Evolutionary conservation across 306 rosid species (phyloP).

Genomic region (Astragalus glycyphyllos): DNA sequence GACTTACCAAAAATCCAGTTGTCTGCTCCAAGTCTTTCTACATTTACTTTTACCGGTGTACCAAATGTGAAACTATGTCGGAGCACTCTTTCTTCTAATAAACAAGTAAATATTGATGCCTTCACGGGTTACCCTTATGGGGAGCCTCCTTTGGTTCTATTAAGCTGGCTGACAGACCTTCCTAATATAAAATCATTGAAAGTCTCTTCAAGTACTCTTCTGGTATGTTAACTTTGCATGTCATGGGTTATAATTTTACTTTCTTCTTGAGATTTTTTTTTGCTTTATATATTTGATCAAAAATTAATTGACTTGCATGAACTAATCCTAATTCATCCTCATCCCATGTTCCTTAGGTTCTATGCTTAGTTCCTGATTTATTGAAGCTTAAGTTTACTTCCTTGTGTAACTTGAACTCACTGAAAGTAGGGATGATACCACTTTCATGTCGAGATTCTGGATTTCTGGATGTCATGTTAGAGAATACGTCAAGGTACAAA

Average conservation of each 20-base stretch:
- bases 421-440: not conserved
- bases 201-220: slow-evolving; percentile 1
- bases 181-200: too few relatives aligned
- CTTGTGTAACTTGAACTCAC: not conserved
- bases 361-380: not conserved
- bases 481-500: not conserved
- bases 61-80: not conserved
- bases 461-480: not conserved
- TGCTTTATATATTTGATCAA: not conserved
- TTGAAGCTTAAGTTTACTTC: not conserved
- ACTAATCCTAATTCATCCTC: not conserved
- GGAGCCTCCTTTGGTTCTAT: not conserved
- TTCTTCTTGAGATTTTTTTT: not conserved
- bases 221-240: not conserved
- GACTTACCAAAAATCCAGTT: not conserved
- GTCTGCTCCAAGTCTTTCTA: not conserved
- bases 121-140: not conserved
- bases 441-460: too few relatives aligned
- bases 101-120: not conserved
- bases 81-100: not conserved
- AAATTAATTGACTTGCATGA: not conserved
- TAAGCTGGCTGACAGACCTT: not conserved
- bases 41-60: not conserved
- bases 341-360: not conserved
- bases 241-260: not conserved